Percentiles rank a stretch among this genome's conserved stretches.
Conservation (phyloP, 2,329 filamentous ascomycete species). For the Aspergillus tanneri region DNA sequence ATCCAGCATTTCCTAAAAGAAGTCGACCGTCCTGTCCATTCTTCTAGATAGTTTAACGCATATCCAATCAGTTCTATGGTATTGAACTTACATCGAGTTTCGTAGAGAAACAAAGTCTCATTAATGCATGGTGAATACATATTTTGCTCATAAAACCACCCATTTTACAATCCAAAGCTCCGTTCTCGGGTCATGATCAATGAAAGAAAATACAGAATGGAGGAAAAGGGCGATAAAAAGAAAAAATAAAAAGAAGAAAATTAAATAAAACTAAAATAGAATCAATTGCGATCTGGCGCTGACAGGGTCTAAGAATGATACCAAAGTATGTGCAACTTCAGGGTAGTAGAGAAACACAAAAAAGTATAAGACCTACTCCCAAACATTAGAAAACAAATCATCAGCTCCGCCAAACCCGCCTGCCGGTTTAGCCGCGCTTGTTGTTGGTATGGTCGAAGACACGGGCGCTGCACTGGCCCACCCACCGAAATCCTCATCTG, state of each 20-base stretch:
- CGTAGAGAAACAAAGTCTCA: no score
- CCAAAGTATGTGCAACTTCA: conserved; percentile 13
- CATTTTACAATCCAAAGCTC: conserved; percentile 4
- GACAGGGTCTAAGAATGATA: conserved; percentile 18
- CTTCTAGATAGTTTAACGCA: no score
- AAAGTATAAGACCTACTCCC: conserved; percentile 60
- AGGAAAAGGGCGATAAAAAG: not conserved
- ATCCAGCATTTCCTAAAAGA: no score
- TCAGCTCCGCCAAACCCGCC: conserved; percentile 66
- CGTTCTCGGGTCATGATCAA: conserved; percentile 1
- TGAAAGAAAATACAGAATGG: not conserved
- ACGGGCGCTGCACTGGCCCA: conserved; percentile 75
- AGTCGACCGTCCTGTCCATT: no score
- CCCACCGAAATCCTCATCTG: conserved; percentile 93
- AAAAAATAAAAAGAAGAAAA: not conserved
- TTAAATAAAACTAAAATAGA: not conserved
- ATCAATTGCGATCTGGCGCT: conserved; percentile 11
- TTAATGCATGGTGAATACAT: not conserved
- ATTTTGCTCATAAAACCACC: not conserved
- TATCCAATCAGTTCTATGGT: no score
- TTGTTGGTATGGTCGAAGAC: conserved; percentile 43
- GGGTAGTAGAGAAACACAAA: conserved; percentile 22
- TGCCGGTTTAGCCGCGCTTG: conserved; percentile 51
- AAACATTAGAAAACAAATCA: conserved; percentile 94
- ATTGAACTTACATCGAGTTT: no score